These are phyloP conservation scores for Alisma plantagoaquatica DNA, from an alignment of 106 monocot species.

Conservation along the genomic window DNA sequence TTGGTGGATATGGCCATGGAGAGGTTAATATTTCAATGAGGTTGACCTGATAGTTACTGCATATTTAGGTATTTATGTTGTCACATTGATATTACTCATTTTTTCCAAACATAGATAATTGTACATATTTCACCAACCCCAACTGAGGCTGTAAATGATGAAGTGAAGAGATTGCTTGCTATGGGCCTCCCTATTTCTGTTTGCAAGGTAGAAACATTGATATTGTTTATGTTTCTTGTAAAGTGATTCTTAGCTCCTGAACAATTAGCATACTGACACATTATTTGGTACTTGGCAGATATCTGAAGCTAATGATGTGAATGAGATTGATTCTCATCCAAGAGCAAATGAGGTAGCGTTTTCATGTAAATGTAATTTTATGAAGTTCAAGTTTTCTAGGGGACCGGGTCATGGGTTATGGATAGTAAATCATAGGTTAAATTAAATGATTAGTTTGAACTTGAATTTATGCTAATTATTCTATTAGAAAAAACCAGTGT, in stretches of 20 bases:
- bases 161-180: not conserved
- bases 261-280: too few species aligned
- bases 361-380: not conserved
- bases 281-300: not conserved
- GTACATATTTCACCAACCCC: not conserved
- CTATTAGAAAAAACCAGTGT: too few species aligned
- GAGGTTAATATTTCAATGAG: not conserved
- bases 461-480: too few species aligned
- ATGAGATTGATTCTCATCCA: not conserved
- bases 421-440: too few species aligned
- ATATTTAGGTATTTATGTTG: not conserved
- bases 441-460: too few species aligned
- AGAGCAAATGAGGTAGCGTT: not conserved
- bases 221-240: too few species aligned
- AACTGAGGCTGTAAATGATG: not conserved
- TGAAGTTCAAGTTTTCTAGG: too few species aligned
- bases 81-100: not conserved
- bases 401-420: too few species aligned
- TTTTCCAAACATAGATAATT: not conserved
- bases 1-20: constrained; percentile 7
- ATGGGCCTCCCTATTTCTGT: not conserved
- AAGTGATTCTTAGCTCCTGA: too few species aligned
- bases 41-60: not conserved
- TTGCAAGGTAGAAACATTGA: not conserved
- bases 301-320: not conserved